Evolutionary conservation across 2,329 filamentous ascomycete species (phyloP), one percentile per base, ranked within the genome.

Genomic region (Fusarium sp.): DNA sequence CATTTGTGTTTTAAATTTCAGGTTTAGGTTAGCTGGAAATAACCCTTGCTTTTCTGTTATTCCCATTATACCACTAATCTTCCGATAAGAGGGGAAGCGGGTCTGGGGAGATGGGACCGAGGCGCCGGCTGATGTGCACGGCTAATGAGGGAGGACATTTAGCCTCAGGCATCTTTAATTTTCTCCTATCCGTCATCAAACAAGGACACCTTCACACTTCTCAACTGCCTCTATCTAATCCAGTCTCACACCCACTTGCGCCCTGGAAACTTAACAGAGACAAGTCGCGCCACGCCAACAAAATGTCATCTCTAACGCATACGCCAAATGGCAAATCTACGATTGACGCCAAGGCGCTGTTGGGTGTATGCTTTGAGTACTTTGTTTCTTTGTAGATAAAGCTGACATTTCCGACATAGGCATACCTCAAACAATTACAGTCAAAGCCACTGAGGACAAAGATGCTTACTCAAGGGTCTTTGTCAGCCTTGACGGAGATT

Each of bases 401-500:
- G 44, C 49, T 66, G 33, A 66, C 49, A 57, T 9, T 6, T 4
- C 19, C 23, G 13, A 21, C 12, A 37, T n/a, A 69, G 67, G 52
- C 59, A 21, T 69, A 69, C 33, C 65, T 69, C 23, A 49, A 52
- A 33, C 65, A 69, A 33, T 60, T 69, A 19, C 67, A 69, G 60
- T 15, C 43, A 21, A 69, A 64, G 30, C 67, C 67, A 5, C 44
- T 69, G 21, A 46, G 59, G 43, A 69, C 67, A 16, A 69, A 69
- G 33, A 69, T 69, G 65, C 49, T 30, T 3, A 69, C 67, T 5
- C 46, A 54, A 21, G 67, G 58, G 10, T 64, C 60, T 7, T 10
- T 69, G 6, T 69, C 66, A 9, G 60, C 67, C 16, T n/a, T 69
- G 19, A 69, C 67, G 9, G 67, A 69, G 43, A 50, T 69, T 10